These are phyloP conservation scores for Metschnikowia hibisci DNA, from an alignment of 805 yeast genomes.

Conservation along the genomic window DNA sequence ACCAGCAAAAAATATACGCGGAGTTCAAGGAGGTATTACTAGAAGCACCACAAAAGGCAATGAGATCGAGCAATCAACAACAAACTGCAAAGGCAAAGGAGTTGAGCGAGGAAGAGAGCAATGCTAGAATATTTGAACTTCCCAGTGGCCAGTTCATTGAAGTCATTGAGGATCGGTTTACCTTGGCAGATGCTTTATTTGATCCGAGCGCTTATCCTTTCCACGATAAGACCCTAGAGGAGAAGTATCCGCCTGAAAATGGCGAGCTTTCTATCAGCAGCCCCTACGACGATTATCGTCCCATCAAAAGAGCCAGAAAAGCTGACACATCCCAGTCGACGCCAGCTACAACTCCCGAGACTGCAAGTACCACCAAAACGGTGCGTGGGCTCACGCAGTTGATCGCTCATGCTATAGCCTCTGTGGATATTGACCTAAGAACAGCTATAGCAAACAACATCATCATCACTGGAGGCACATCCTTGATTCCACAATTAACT, in stretches of 20 bases:
- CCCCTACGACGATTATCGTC: constrained; percentile 63
- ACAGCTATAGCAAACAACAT: constrained; percentile 86
- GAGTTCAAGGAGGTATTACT: constrained; percentile 74
- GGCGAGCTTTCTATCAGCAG: constrained; percentile 50
- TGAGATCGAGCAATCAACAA: constrained; percentile 19
- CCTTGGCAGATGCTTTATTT: constrained; percentile 70
- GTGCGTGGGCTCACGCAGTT: constrained; percentile 57
- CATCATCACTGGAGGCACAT: constrained; percentile 79
- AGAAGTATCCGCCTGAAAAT: constrained; percentile 37
- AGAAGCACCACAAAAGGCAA: constrained; percentile 47
- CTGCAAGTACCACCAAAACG: constrained; percentile 13
- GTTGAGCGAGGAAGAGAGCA: constrained; percentile 24
- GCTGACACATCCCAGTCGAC: constrained; percentile 36
- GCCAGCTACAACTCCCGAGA: constrained; percentile 20
- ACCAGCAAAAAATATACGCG: constrained; percentile 51
- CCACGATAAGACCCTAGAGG: constrained; percentile 18
- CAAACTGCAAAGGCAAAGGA: constrained; percentile 23
- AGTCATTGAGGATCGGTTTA: constrained; percentile 56
- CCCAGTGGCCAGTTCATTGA: constrained; percentile 71
- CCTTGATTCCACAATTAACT: constrained; percentile 75
- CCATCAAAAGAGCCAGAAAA: constrained; percentile 58
- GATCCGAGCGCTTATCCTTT: constrained; percentile 49
- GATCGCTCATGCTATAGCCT: constrained; percentile 49
- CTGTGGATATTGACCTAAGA: constrained; percentile 75
- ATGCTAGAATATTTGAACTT: constrained; percentile 58